Evolutionary conservation across 2,329 filamentous ascomycete species (phyloP).

Genomic region (Capronia epimyces): DNA sequence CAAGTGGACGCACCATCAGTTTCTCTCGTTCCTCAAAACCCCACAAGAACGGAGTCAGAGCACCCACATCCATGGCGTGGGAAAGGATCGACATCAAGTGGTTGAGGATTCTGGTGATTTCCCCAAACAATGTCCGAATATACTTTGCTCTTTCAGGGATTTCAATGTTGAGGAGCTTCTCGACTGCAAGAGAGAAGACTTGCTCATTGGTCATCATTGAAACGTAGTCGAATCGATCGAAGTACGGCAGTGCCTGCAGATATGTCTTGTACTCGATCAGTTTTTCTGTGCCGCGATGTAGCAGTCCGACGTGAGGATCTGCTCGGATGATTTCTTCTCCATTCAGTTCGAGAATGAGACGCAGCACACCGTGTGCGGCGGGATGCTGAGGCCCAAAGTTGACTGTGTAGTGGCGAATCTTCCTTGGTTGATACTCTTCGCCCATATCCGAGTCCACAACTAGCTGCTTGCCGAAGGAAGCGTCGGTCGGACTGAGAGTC

Average conservation of each 20-base stretch:
- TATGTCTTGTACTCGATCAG: constrained; percentile 99
- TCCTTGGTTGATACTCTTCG: constrained; percentile 58
- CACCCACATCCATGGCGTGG: constrained; percentile 98
- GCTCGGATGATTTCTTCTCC: constrained; percentile 96
- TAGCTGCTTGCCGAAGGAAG: constrained; percentile 47
- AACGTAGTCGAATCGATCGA: constrained; percentile 96
- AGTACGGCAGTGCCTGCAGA: constrained; percentile 95
- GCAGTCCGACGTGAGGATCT: constrained; percentile 91
- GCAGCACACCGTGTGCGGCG: constrained; percentile 94
- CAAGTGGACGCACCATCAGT: constrained; percentile 72
- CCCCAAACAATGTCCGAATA: constrained; percentile 91
- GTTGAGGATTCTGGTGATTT: constrained; percentile 90
- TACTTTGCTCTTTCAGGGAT: constrained; percentile 93
- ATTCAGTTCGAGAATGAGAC: constrained; percentile 93
- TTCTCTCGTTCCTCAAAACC: constrained; percentile 99
- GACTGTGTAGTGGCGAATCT: constrained; percentile 97
- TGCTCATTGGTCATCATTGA: constrained; percentile 99
- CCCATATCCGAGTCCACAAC: constrained; percentile 42
- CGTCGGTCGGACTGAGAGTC: constrained; percentile 54
- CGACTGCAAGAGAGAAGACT: constrained; percentile 88
- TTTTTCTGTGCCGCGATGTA: constrained; percentile 97
- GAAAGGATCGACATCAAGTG: constrained; percentile 97
- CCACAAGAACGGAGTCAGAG: constrained; percentile 96
- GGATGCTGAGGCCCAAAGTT: constrained; percentile 99
- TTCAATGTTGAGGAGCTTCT: constrained; percentile 96